Evolutionary conservation across 495 filamentous ascomycete genomes (phyloP).

Genomic region (Evansstolkia leycettana): DNA sequence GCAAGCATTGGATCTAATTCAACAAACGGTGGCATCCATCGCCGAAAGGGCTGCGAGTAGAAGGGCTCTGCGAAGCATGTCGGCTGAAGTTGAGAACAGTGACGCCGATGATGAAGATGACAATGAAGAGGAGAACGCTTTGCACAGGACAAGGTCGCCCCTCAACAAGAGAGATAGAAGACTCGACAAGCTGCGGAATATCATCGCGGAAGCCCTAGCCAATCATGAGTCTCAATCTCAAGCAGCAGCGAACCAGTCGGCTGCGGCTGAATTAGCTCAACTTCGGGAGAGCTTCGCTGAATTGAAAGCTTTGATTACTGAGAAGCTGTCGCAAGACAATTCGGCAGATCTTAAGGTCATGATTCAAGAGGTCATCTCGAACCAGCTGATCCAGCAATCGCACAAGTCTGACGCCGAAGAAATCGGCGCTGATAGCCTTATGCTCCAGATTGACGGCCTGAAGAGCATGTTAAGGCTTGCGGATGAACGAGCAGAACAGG

Average conservation of each 20-base stretch:
- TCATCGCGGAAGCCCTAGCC: constrained; percentile 67
- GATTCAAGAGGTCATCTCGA: constrained; percentile 32
- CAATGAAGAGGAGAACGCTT: constrained; percentile 35
- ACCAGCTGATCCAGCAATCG: constrained; percentile 21
- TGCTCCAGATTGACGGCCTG: constrained; percentile 40
- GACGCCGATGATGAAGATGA: constrained; percentile 96
- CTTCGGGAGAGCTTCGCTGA: constrained; percentile 47
- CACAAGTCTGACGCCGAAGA: constrained; percentile 31
- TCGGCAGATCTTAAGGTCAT: constrained; percentile 31
- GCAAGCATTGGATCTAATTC: constrained; percentile 60
- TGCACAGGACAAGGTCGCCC: constrained; percentile 42
- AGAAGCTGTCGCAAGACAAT: constrained; percentile 27
- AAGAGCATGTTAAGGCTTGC: constrained; percentile 41
- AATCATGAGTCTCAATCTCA: constrained; percentile 31
- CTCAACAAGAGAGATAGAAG: constrained; percentile 59
- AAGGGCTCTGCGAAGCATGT: constrained; percentile 40
- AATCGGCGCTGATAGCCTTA: constrained; percentile 36
- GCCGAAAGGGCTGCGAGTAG: constrained; percentile 25
- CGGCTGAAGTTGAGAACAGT: constrained; percentile 57
- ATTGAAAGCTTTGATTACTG: constrained; percentile 34
- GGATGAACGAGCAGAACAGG: constrained; percentile 42
- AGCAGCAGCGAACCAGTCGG: constrained; percentile 17
- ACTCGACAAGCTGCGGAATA: constrained; percentile 69
- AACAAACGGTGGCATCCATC: constrained; percentile 47
- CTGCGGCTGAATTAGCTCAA: constrained; percentile 31